Percentiles rank a stretch among this genome's conserved stretches.
Evolutionary conservation across 164 flowering plant genomes (phyloP).

Genomic region (Echeveria elegans): DNA sequence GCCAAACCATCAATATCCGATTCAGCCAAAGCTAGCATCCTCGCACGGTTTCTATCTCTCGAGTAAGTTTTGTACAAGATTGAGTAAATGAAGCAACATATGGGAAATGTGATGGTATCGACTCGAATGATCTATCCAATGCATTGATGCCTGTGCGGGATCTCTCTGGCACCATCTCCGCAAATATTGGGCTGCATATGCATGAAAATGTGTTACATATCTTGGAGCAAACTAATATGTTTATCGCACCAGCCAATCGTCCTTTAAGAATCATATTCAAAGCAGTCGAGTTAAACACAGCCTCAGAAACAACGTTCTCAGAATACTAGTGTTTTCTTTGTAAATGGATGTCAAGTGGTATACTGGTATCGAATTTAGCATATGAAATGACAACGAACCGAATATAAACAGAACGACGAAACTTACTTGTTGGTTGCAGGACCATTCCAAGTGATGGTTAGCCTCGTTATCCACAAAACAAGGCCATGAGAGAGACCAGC

Average conservation of each 20-base stretch:
- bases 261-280: too few species aligned
- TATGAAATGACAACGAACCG: too few species aligned
- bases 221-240: not conserved
- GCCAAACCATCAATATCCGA: slow-evolving; percentile 59
- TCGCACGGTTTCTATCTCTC: slow-evolving; percentile 66
- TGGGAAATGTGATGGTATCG: slow-evolving; percentile 59
- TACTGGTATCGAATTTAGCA: not conserved
- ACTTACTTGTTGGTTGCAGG: slow-evolving; percentile 90
- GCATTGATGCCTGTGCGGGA: slow-evolving; percentile 88
- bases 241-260: too few species aligned
- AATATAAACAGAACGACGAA: too few species aligned
- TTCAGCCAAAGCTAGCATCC: slow-evolving; percentile 60
- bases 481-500: slow-evolving; percentile 47
- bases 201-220: not conserved
- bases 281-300: too few species aligned
- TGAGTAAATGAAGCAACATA: slow-evolving; percentile 71
- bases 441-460: slow-evolving; percentile 82
- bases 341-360: not conserved
- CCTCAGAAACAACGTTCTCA: too few species aligned
- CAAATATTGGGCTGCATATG: slow-evolving; percentile 78
- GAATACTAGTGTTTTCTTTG: too few species aligned
- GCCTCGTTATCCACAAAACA: slow-evolving; percentile 53
- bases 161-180: slow-evolving; percentile 88
- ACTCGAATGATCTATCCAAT: slow-evolving; percentile 80
- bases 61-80: slow-evolving; percentile 81